phyloP scores from a whole-genome alignment of 176 grass and related monocot species.

The Tuctoria greenei region DNA sequence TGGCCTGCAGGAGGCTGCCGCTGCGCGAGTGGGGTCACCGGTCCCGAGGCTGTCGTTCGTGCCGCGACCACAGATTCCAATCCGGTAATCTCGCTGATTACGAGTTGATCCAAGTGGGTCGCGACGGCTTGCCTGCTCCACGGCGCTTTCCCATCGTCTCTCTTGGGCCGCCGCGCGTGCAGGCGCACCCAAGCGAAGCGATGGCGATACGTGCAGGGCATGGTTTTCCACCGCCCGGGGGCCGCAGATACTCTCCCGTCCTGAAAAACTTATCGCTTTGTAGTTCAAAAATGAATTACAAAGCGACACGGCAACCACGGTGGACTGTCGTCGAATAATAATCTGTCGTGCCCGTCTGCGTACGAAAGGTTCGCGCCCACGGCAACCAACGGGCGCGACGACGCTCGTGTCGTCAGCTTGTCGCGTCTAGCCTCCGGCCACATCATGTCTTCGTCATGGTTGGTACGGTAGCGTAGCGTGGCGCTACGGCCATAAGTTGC shows the following conservation, averaged over 20 bases:
- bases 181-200: too few relatives aligned
- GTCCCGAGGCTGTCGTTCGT: neutral
- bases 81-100: constrained; percentile 11
- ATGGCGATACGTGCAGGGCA: neutral
- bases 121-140: too few relatives aligned
- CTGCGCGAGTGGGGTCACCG: neutral
- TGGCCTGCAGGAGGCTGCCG: neutral
- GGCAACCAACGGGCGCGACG: neutral
- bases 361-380: neutral
- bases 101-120: neutral
- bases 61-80: neutral
- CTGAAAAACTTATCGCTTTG: too few relatives aligned
- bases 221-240: neutral
- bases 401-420: neutral
- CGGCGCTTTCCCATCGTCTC: neutral
- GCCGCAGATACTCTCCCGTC: too few relatives aligned
- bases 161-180: neutral
- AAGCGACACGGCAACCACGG: too few relatives aligned
- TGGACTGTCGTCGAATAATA: neutral
- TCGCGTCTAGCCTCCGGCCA: neutral
- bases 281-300: too few relatives aligned
- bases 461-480: too few relatives aligned
- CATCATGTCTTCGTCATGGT: neutral
- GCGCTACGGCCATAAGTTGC: neutral
- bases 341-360: neutral